Evolutionary conservation across 2,329 filamentous ascomycete genomes (phyloP).

Genomic region (Gremmenia infestans): DNA sequence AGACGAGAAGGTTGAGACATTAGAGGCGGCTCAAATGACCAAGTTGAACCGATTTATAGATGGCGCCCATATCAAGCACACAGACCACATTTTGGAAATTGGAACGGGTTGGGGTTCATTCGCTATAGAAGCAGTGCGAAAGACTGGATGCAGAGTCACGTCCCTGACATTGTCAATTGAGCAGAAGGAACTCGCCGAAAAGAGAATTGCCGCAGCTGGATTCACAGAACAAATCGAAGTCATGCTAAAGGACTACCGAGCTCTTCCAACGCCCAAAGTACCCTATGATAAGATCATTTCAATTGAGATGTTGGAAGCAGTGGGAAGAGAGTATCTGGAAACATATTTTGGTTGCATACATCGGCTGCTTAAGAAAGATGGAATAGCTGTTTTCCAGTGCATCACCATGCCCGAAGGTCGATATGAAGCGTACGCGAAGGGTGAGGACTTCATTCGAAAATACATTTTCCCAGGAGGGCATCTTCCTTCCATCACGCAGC

Average conservation of each 20-base stretch:
- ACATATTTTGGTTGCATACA: conserved; percentile 65
- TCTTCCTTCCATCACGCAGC: conserved; percentile 53
- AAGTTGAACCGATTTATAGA: conserved; percentile 64
- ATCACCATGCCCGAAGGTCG: conserved; percentile 70
- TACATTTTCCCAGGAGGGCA: conserved; percentile 80
- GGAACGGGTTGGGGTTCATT: conserved; percentile 74
- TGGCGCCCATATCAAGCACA: conserved; percentile 56
- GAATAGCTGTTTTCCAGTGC: conserved; percentile 68
- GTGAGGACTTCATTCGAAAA: conserved; percentile 69
- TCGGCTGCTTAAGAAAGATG: conserved; percentile 57
- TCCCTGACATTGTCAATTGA: conserved; percentile 63
- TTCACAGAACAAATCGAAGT: conserved; percentile 58
- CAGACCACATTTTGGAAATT: conserved; percentile 69
- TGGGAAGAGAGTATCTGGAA: conserved; percentile 61
- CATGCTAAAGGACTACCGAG: conserved; percentile 63
- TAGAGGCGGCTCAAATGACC: conserved; percentile 62
- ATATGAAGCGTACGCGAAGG: conserved; percentile 60
- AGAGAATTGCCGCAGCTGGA: conserved; percentile 57
- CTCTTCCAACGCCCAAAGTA: conserved; percentile 46
- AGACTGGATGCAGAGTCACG: conserved; percentile 64
- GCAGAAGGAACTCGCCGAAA: conserved; percentile 63
- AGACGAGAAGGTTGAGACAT: conserved; percentile 44
- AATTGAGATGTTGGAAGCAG: conserved; percentile 74
- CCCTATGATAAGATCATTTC: conserved; percentile 68
- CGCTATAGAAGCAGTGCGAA: conserved; percentile 62